These are phyloP conservation scores for Aspergillus nidulans DNA, from an alignment of 495 filamentous ascomycete genomes.

Conservation along the genomic window DNA sequence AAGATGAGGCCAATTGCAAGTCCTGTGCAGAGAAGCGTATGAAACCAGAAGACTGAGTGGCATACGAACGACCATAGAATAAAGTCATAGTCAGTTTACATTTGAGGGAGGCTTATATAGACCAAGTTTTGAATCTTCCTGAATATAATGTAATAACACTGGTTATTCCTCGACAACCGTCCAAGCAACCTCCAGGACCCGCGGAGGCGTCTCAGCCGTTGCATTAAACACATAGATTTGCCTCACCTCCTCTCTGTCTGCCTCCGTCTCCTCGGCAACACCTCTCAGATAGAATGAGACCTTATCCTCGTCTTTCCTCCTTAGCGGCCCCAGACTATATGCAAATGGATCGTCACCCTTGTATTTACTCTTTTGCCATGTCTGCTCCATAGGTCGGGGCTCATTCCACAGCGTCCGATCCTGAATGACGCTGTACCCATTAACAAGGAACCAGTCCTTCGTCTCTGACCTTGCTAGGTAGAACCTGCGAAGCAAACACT, in stretches of 20 bases:
- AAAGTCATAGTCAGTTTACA: too few species aligned
- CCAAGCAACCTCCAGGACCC: slow-evolving; percentile 24
- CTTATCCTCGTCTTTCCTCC: slow-evolving; percentile 17
- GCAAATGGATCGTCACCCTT: slow-evolving; percentile 14
- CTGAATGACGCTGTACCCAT: slow-evolving; percentile 19
- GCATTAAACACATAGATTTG: slow-evolving; percentile 18
- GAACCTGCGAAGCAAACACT: slow-evolving; percentile 54
- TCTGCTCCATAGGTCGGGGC: slow-evolving; percentile 23
- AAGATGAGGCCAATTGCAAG: too few species aligned
- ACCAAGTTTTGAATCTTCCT: too few species aligned
- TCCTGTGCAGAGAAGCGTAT: too few species aligned
- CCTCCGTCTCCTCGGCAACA: slow-evolving; percentile 1
- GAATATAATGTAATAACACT: too few species aligned
- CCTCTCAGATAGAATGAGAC: slow-evolving; percentile 16
- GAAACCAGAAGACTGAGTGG: too few species aligned
- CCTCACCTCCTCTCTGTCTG: slow-evolving; percentile 5
- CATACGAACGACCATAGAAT: too few species aligned
- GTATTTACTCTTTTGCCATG: slow-evolving; percentile 22
- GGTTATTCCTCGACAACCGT: slow-evolving; percentile 1
- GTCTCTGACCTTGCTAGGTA: slow-evolving; percentile 38
- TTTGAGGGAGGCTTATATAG: too few species aligned
- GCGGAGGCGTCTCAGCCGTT: slow-evolving; percentile 7
- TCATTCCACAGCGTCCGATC: slow-evolving; percentile 14
- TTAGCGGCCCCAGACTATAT: slow-evolving; percentile 21
- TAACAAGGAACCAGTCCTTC: slow-evolving; percentile 23